A percentile compares a stretch with the other conserved stretches of the same genome.
Conservation (phyloP, 805 yeast genomes). For the Millerozyma acaciae region DNA sequence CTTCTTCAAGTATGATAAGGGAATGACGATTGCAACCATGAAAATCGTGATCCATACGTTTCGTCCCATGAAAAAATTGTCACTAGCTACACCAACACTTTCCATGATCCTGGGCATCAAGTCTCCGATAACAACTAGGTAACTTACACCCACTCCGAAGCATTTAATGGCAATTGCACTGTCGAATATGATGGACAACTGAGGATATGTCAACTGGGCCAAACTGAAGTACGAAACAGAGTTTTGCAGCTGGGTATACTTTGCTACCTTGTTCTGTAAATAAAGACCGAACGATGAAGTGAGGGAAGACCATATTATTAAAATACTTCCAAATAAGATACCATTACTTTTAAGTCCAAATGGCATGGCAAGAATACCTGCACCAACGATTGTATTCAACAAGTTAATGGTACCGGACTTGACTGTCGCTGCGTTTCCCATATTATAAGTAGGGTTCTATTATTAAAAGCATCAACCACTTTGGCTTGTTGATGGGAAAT, state of each 20-base stretch:
- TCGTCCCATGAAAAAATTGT: slow-evolving; percentile 27
- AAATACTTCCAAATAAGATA: slow-evolving; percentile 37
- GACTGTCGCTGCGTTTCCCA: slow-evolving; percentile 33
- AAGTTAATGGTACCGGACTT: slow-evolving; percentile 50
- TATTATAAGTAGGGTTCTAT: too few species aligned
- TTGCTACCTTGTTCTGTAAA: slow-evolving; percentile 56
- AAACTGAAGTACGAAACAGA: slow-evolving; percentile 43
- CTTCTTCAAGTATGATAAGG: slow-evolving; percentile 57
- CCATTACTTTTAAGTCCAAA: slow-evolving; percentile 57
- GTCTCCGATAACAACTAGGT: slow-evolving; percentile 73
- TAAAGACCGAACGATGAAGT: slow-evolving; percentile 59
- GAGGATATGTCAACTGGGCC: slow-evolving; percentile 62
- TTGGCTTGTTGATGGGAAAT: too few species aligned
- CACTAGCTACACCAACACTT: slow-evolving; percentile 23
- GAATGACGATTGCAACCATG: slow-evolving; percentile 53
- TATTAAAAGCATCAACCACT: too few species aligned
- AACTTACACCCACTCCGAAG: slow-evolving; percentile 72
- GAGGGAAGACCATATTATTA: slow-evolving; percentile 39
- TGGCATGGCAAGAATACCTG: slow-evolving; percentile 72
- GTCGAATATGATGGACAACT: slow-evolving; percentile 66
- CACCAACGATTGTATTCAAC: slow-evolving; percentile 57
- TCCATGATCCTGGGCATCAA: slow-evolving; percentile 60
- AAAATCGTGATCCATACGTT: slow-evolving; percentile 53
- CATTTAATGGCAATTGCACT: slow-evolving; percentile 72
- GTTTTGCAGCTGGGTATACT: slow-evolving; percentile 39